These are phyloP conservation scores for Corymbia maculata DNA, from an alignment of 345 rosid species.

Conservation along the genomic window DNA sequence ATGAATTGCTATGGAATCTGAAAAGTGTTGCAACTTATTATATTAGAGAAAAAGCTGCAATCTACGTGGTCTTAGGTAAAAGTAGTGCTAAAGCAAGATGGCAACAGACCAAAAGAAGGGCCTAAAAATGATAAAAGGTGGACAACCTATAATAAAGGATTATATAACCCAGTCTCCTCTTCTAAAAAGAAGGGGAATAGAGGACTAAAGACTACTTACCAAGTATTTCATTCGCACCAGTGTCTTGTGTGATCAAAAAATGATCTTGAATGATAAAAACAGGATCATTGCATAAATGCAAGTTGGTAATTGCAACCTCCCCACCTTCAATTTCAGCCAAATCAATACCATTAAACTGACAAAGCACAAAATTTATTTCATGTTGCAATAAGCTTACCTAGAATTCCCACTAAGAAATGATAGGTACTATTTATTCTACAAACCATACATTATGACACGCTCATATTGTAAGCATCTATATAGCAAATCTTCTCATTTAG, in stretches of 20 bases:
- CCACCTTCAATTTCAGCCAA: constrained; percentile 53
- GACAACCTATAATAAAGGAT: background rate
- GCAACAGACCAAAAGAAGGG: background rate
- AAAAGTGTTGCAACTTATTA: background rate
- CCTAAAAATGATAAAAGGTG: background rate
- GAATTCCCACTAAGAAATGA: background rate
- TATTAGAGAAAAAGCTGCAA: background rate
- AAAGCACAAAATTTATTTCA: background rate
- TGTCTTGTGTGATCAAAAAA: constrained; percentile 10
- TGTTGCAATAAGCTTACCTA: background rate
- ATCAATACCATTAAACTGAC: constrained; percentile 45
- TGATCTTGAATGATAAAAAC: constrained; percentile 39
- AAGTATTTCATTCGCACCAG: background rate
- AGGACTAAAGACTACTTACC: background rate
- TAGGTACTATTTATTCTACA: background rate
- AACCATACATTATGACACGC: background rate
- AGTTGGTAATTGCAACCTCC: constrained; percentile 49
- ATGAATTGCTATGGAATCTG: constrained; percentile 22
- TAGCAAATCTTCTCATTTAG: background rate
- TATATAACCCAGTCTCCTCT: too few species aligned
- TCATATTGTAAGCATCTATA: background rate
- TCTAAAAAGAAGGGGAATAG: background rate
- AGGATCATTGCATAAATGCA: constrained; percentile 52
- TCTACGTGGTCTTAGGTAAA: background rate
- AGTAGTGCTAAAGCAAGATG: rapidly evolving